Base-by-base conservation (phyloP, 2,329 filamentous ascomycete species). In the Ascosphaera apis region DNA sequence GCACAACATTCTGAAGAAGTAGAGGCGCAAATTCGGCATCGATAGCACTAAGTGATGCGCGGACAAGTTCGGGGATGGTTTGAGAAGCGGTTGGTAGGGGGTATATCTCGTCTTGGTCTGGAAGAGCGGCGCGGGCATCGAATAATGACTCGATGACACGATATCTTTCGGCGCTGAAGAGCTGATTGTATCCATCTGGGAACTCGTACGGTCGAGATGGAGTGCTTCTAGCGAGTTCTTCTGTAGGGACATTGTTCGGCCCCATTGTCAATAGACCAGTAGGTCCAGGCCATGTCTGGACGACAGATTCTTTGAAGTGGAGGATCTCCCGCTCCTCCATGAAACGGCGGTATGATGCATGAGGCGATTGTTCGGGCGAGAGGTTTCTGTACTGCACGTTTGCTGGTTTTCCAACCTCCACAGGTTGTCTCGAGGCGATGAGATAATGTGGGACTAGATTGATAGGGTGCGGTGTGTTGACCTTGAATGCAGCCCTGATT, bases 11-110 rank as follows among this genome's bases (percentile, higher is more conserved):
- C 15, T 25, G 28, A 43, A 44, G 45, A 68, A 82, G 49, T 76
- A 93, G 84, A 88, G 95, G 95, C 69, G 98, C 88, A 59, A 98
- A 95, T 78, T 98, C 98, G 63, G 84, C 84, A 66, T 98, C 98
- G 50, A 98, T 76, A 65, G 95, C 88, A 77, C 95, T 95, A 71
- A 88, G 81, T 66, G 98, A 88, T 63, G 98, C 88, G 63, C 98
- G 84, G 66, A 98, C 88, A 65, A 88, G 95, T 80, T 98, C 98
- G 83, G 95, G 95, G 77, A 98, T 93, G 55, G 88, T 25, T 25
- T 25, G 21, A 95, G 79, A 95, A 95, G 81, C 93, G 95, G 54
- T 88, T 95, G 60, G 86, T 95, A 60, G 92, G 84, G 69, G 95
- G 88, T 66, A 98, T 95, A 67, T 88, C 88, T 58, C 86, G 86